Evolutionary conservation across 192 early-diverging fungal species (phyloP), one percentile per base, ranked within the genome.

Genomic region (Entomortierella parvispora): DNA sequence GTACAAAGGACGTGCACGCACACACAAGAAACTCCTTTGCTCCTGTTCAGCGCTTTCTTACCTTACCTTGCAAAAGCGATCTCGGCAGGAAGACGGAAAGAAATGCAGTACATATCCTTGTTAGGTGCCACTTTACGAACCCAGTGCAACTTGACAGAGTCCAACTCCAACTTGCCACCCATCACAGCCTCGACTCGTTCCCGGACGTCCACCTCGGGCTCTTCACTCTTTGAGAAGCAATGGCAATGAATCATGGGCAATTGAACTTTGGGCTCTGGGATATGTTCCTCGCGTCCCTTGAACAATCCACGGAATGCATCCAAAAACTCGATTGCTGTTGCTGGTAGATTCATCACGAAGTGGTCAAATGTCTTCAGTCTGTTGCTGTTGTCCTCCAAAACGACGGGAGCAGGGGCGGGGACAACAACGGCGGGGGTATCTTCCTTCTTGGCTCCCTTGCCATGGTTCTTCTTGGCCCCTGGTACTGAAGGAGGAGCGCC

Each of bases 311-410:
- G 84, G 85, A 99, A 99, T 14, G 94, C 91, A 68, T 98, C 97
- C 37, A 99, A 76, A 65, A 99, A 99, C 75, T 97, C 97, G 43
- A 99, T 89, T 4, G 96, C 97, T 9, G 94, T 96, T 4, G 92
- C 98, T 0, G 98, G 98, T 25, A 99, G 84, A 77, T 99, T 99
- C 97, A 99, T 99, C 0, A 99, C 92, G 69, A 96, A 98, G 71
- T 99, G 98, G 51, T 96, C 85, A 66, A 98, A 97, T 11, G 89
- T 91, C 45, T 75, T 80, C 77, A 85, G 86, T 3, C 52, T 58
- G 29, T 53, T 32, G 44, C 37, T 40, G 37, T 48, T 43, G 61
- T 32, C 71, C n/a, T n/a, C n/a, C n/a, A n/a, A n/a, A n/a, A n/a
- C n/a, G n/a, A 83, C 54, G 58, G 45, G 20, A 47, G 42, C 20